Evolutionary conservation across 495 filamentous ascomycete species (phyloP).

Genomic region (Pyronema domesticum): DNA sequence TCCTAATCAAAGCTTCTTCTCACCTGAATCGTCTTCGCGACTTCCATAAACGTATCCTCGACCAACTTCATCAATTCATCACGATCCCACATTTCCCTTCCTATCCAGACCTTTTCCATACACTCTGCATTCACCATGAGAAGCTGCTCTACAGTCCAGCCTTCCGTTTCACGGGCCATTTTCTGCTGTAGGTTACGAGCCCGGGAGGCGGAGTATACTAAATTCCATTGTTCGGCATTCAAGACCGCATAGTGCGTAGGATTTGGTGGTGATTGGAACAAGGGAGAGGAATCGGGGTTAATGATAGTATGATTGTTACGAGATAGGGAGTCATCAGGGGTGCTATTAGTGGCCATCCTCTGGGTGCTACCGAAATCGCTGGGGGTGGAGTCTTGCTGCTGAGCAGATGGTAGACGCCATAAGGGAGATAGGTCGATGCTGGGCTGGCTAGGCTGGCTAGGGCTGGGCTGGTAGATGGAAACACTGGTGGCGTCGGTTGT

Average conservation of each 20-base stretch:
- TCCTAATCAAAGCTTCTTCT: too few relatives aligned
- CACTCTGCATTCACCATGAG: slow-evolving; percentile 81
- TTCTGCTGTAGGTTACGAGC: slow-evolving; percentile 13
- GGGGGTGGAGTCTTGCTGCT: slow-evolving; percentile 13
- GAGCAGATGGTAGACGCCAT: background rate
- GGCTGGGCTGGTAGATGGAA: background rate
- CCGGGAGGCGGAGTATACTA: slow-evolving; percentile 1
- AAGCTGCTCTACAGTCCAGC: slow-evolving; percentile 78
- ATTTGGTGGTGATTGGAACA: background rate
- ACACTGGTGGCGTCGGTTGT: background rate
- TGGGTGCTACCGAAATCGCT: slow-evolving; percentile 14
- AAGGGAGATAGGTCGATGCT: background rate
- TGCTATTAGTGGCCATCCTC: slow-evolving; percentile 10
- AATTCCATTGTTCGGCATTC: background rate
- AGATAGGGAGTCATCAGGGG: slow-evolving; percentile 16
- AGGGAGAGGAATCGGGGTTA: background rate
- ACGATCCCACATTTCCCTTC: slow-evolving; percentile 62
- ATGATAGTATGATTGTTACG: slow-evolving; percentile 13
- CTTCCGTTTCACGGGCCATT: slow-evolving; percentile 32
- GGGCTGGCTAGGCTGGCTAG: slow-evolving; percentile 9
- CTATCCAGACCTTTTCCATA: slow-evolving; percentile 76
- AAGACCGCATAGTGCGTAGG: background rate
- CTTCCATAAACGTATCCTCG: slow-evolving; percentile 53
- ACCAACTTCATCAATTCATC: slow-evolving; percentile 46
- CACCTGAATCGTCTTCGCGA: slow-evolving; percentile 11